phyloP scores from a whole-genome alignment of 176 grass and related monocot genomes.

The Elymus sibiricus region DNA sequence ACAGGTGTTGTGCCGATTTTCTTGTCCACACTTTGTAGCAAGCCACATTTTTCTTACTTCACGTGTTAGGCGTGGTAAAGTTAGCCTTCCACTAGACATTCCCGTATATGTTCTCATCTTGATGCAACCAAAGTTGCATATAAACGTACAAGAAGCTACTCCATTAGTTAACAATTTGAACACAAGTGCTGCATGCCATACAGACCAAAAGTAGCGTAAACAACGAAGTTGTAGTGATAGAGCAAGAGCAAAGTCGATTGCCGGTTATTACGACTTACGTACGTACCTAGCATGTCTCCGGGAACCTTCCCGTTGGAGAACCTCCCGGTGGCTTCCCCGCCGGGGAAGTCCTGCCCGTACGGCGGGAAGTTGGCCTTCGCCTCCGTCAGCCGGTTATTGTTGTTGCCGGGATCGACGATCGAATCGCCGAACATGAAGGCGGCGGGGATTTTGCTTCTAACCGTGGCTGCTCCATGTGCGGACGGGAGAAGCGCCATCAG shows the following conservation, averaged over 20 bases:
- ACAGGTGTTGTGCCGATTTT: background rate
- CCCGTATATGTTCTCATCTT: background rate
- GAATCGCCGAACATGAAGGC: slow-evolving; percentile 44
- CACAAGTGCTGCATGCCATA: background rate
- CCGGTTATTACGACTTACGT: too few species aligned
- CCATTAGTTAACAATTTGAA: background rate
- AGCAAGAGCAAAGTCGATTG: too few species aligned
- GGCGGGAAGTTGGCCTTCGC: slow-evolving; percentile 50
- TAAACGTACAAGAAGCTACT: background rate
- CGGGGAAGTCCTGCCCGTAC: slow-evolving; percentile 47
- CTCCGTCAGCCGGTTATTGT: slow-evolving; percentile 29
- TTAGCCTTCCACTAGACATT: background rate
- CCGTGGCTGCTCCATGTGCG: background rate
- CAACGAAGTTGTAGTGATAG: too few species aligned
- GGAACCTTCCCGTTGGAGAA: slow-evolving; percentile 49
- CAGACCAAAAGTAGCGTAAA: background rate
- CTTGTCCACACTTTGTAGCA: background rate
- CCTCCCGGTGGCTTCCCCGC: slow-evolving; percentile 25
- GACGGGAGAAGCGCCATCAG: background rate
- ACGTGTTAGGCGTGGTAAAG: background rate
- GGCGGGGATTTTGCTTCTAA: background rate
- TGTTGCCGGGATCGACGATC: slow-evolving; percentile 48
- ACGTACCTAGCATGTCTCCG: slow-evolving; percentile 28
- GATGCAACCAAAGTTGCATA: background rate
- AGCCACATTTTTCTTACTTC: background rate